Evolutionary conservation across 345 rosid species (phyloP).

Genomic region (Mangifera indica): DNA sequence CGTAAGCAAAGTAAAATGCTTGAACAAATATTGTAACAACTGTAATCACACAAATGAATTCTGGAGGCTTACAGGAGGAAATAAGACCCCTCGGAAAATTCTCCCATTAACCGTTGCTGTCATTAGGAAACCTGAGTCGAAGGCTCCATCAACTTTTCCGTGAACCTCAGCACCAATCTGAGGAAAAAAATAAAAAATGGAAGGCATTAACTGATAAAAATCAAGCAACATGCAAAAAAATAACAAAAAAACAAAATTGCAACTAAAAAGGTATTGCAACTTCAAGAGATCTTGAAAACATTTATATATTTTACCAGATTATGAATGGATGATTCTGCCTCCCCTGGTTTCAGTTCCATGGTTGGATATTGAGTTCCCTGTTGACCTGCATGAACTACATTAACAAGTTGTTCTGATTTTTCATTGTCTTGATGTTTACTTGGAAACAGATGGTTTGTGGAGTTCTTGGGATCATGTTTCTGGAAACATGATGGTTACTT

Average conservation of each 20-base stretch:
- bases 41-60: neutral
- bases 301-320: slow-evolving; percentile 39
- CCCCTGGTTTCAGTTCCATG: slow-evolving; percentile 25
- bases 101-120: slow-evolving; percentile 67
- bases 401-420: slow-evolving; percentile 28
- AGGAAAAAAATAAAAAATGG: neutral
- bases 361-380: slow-evolving; percentile 30
- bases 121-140: slow-evolving; percentile 66
- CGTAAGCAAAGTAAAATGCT: neutral
- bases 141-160: slow-evolving; percentile 71
- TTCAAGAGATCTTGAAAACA: neutral
- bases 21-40: neutral
- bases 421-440: slow-evolving; percentile 22
- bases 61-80: slow-evolving; percentile 52
- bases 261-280: neutral
- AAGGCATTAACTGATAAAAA: neutral
- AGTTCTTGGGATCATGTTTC: slow-evolving; percentile 23
- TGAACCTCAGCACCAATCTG: slow-evolving; percentile 67
- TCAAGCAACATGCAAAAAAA: neutral
- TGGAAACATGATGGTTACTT: slow-evolving; percentile 25
- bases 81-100: slow-evolving; percentile 66
- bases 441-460: slow-evolving; percentile 22
- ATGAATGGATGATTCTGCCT: slow-evolving; percentile 27
- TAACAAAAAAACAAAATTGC: neutral
- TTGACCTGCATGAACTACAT: slow-evolving; percentile 22